Evolutionary conservation across 805 yeast species (phyloP).

Genomic region (Kodamaea kaohsiungensis): DNA sequence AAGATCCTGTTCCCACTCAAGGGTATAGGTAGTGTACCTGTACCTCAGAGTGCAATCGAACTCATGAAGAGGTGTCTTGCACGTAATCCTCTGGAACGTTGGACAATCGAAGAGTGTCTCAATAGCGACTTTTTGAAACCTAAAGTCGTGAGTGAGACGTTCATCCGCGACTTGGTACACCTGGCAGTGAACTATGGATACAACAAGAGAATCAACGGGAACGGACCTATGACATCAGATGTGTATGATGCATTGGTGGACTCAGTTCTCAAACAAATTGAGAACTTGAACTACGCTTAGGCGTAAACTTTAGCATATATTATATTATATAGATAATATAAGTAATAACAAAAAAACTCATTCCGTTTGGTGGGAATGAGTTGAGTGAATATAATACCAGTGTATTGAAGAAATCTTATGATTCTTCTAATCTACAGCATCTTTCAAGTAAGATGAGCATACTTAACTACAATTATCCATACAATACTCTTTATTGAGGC

Average conservation of each 20-base stretch:
- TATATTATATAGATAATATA: background rate
- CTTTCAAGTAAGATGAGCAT: too few species aligned
- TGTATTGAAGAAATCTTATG: too few species aligned
- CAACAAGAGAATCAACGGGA: conserved; percentile 38
- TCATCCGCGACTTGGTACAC: conserved; percentile 68
- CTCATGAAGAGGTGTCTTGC: conserved; percentile 70
- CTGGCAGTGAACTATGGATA: conserved; percentile 77
- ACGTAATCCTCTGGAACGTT: conserved; percentile 68
- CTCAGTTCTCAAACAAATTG: conserved; percentile 56
- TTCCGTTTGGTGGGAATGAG: background rate
- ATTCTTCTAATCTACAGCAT: too few species aligned
- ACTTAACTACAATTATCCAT: too few species aligned
- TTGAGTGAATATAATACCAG: background rate
- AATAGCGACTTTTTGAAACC: conserved; percentile 72
- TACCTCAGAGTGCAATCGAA: conserved; percentile 69
- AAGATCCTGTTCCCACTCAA: conserved; percentile 63
- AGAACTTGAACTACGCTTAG: conserved; percentile 31
- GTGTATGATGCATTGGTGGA: conserved; percentile 45
- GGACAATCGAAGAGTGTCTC: conserved; percentile 63
- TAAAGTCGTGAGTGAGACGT: conserved; percentile 63
- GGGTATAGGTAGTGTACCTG: conserved; percentile 61
- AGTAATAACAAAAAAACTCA: too few species aligned
- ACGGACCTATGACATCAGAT: conserved; percentile 40
- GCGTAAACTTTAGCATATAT: background rate
- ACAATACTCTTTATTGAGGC: background rate